Base-by-base conservation (phyloP, 345 rosid genomes). In the Trapa incisa region DNA sequence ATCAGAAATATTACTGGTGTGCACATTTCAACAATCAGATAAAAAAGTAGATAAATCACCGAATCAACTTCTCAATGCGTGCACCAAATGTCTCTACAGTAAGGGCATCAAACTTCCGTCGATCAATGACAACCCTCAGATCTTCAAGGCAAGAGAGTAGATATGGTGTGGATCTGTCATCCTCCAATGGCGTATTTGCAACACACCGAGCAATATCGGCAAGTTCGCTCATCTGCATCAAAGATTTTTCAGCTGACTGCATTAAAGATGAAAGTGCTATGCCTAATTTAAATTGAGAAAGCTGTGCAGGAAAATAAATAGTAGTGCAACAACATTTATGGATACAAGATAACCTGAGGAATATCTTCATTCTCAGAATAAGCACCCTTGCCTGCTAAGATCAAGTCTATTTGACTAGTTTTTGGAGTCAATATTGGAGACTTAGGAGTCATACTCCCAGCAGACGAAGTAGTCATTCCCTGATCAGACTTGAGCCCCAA, bases 361-460 rank as follows among this genome's bases (percentile, higher is more conserved):
- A 81, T 65, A 76, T 95, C 99, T 72, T 84, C 96, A 62, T 85
- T 78, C 86, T 95, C 99, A 29, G 85, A 78, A 75, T 77, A 88
- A 71, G 81, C 77, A 72, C 89, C 86, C 83, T 95, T 95, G 70
- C 96, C 99, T 48, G 89, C 84, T 75, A 91, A 77, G 57, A 86
- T 82, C 80, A 84, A 69, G 72, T 95, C 99, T 76, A 91, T 81
- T 73, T 85, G 99, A 86, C 92, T 87, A 73, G 81, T 88, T 73
- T 85, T 89, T 65, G 99, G 99, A 65, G 99, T 95, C 71, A 91
- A 80, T 69, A 88, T 73, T 7, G 99, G 98, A 75, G 99, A 95
- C 75, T 93, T 85, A 67, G 99, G 99, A 73, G 99, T 95, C 90
- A 91, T 85, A 83, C 99, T 95, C 71, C 99, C 94, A 70, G 92